These are phyloP conservation scores for Friedmanniomyces simplex DNA, from an alignment of 495 filamentous ascomycete genomes.

Conservation along the genomic window DNA sequence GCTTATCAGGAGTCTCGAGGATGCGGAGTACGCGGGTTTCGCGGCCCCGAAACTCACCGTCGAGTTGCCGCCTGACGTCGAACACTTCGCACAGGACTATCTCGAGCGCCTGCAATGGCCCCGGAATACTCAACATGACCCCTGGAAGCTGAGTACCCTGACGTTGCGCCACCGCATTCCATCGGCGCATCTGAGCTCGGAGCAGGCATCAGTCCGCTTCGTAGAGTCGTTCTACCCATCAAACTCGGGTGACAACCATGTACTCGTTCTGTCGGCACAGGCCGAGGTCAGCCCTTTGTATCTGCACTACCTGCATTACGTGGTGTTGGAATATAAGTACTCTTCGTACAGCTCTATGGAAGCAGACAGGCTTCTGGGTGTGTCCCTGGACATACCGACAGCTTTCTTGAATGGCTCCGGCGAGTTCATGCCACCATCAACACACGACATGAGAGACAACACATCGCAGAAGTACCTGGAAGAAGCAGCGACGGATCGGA, in stretches of 20 bases:
- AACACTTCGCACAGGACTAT: conserved; percentile 48
- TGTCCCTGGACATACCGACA: conserved; percentile 64
- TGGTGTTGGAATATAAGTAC: conserved; percentile 61
- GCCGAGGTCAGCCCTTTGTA: conserved; percentile 62
- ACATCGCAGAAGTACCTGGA: background rate
- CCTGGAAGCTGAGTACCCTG: conserved; percentile 33
- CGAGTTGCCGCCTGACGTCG: conserved; percentile 61
- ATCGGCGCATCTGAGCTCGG: conserved; percentile 40
- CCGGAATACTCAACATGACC: conserved; percentile 28
- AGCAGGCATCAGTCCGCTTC: conserved; percentile 57
- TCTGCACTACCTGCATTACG: conserved; percentile 73
- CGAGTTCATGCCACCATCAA: conserved; percentile 42
- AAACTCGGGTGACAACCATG: conserved; percentile 49
- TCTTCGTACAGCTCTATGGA: conserved; percentile 38
- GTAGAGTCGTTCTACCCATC: conserved; percentile 75
- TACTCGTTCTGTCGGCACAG: conserved; percentile 68
- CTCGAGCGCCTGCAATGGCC: conserved; percentile 57
- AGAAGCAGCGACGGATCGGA: conserved; percentile 16
- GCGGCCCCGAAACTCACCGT: conserved; percentile 61
- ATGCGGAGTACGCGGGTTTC: conserved; percentile 61
- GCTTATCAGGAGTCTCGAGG: conserved; percentile 58
- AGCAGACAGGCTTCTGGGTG: conserved; percentile 50
- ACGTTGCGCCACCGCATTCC: conserved; percentile 63
- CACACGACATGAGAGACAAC: conserved; percentile 21
- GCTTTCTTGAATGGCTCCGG: conserved; percentile 46